Percentiles rank a stretch among this genome's conserved stretches.
Evolutionary conservation across 768 basidiomycete species (phyloP).

Genomic region (Termitomyces sp.): DNA sequence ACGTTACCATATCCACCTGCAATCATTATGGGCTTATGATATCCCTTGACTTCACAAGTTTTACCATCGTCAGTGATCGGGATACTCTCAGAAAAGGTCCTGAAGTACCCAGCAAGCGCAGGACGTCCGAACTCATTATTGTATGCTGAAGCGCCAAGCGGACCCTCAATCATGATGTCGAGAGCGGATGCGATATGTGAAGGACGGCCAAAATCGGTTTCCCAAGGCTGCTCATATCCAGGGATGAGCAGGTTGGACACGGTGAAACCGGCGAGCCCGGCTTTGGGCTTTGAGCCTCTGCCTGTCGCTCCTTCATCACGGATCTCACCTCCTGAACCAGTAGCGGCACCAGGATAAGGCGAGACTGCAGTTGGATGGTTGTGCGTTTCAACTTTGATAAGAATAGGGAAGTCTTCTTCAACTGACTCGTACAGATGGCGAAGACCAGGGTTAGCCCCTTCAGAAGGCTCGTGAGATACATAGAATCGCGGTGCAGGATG

Average conservation of each 20-base stretch:
- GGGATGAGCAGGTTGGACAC: conserved; percentile 93
- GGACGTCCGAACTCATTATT: conserved; percentile 99
- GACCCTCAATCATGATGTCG: conserved; percentile 97
- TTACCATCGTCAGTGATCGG: conserved; percentile 44
- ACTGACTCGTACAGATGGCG: conserved; percentile 48
- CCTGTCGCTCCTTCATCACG: conserved; percentile 97
- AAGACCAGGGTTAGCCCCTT: conserved; percentile 18
- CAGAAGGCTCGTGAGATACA: conserved; percentile 27
- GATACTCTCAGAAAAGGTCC: conserved; percentile 84
- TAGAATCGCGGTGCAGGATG: conserved; percentile 72
- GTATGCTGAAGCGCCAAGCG: conserved; percentile 91
- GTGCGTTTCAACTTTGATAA: conserved; percentile 98
- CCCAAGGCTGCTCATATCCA: conserved; percentile 91
- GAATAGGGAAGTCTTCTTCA: conserved; percentile 75
- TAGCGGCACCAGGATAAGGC: conserved; percentile 97
- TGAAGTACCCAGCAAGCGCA: conserved; percentile 88
- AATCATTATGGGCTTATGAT: conserved; percentile 99
- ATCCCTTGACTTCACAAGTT: conserved; percentile 74
- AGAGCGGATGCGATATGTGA: conserved; percentile 87
- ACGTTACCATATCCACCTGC: conserved; percentile 97
- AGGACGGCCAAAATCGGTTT: conserved; percentile 88
- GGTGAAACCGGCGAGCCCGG: conserved; percentile 89
- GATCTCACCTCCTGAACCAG: conserved; percentile 97
- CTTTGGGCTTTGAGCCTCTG: conserved; percentile 93
- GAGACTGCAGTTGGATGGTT: conserved; percentile 99